Evolutionary conservation across 2,329 filamentous ascomycete species (phyloP).

Genomic region (Fusarium sp.): DNA sequence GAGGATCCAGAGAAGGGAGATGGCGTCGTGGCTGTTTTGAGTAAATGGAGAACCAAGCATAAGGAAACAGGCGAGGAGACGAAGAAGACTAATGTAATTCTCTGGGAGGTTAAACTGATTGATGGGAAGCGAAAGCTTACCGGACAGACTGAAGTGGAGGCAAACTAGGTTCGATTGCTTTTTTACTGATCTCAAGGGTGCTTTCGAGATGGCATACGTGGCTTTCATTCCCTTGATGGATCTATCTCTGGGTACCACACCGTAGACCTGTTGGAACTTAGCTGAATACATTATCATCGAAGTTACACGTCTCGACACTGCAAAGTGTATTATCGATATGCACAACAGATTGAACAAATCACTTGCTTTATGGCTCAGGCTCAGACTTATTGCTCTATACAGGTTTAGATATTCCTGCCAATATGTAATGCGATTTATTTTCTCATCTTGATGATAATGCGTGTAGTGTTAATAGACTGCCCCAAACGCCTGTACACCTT

Average conservation of each 20-base stretch:
- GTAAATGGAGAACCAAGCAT: neutral
- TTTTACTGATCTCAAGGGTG: rapidly evolving
- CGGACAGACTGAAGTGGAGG: neutral
- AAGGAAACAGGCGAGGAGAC: neutral
- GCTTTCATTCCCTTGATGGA: neutral
- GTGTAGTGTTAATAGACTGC: too few species aligned
- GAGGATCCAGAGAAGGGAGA: neutral
- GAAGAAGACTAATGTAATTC: neutral
- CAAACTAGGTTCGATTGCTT: rapidly evolving
- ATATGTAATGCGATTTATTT: too few species aligned
- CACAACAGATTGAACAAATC: too few species aligned
- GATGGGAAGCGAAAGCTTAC: neutral
- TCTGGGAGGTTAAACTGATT: neutral
- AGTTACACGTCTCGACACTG: too few species aligned
- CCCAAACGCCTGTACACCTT: too few species aligned
- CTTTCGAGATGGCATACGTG: rapidly evolving
- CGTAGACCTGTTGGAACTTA: too few species aligned
- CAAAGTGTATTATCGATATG: too few species aligned
- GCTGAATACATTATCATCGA: too few species aligned
- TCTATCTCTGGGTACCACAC: rapidly evolving
- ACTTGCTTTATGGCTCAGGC: too few species aligned
- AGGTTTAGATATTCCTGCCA: too few species aligned
- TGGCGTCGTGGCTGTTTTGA: rapidly evolving
- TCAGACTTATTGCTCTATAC: too few species aligned
- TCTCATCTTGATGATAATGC: too few species aligned